These are phyloP conservation scores for Talaromyces sp. DNA, from an alignment of 2,329 filamentous ascomycete species.

Conservation along the genomic window DNA sequence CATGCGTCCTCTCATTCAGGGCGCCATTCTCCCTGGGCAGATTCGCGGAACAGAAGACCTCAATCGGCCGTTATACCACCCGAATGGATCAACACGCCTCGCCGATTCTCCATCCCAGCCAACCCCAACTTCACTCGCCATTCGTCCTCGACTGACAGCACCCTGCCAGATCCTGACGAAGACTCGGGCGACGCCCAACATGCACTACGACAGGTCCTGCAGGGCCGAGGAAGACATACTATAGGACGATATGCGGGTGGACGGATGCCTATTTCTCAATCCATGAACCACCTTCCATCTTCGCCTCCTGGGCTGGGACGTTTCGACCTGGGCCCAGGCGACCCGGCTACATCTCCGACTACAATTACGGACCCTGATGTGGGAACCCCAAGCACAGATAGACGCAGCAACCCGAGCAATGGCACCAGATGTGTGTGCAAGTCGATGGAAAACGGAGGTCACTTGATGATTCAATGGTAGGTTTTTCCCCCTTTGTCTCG, in stretches of 20 bases:
- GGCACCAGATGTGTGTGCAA: conserved; percentile 58
- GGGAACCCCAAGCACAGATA: conserved; percentile 51
- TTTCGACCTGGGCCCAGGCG: conserved; percentile 33
- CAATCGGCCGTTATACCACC: conserved; percentile 18
- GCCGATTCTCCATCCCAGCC: conserved; percentile 27
- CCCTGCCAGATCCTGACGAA: conserved; percentile 23
- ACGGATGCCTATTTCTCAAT: conserved; percentile 26
- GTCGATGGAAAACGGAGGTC: conserved; percentile 49
- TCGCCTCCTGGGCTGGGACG: conserved; percentile 39
- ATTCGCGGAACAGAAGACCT: conserved; percentile 25
- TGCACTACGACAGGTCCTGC: conserved; percentile 43
- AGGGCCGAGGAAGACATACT: conserved; percentile 26
- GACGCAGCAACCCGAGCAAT: conserved; percentile 47
- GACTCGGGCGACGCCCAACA: conserved; percentile 41
- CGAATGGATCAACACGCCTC: conserved; percentile 30
- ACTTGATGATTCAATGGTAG: conserved; percentile 57
- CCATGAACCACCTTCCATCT: conserved; percentile 36
- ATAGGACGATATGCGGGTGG: conserved; percentile 26
- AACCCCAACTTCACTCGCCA: conserved; percentile 30
- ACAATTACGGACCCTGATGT: conserved; percentile 48
- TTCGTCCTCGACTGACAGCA: conserved; percentile 22
- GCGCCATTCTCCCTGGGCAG: conserved; percentile 37
- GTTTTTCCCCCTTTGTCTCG: conserved; percentile 11
- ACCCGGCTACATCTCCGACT: conserved; percentile 45
- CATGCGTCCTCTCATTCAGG: conserved; percentile 42